Base-by-base conservation (phyloP, 805 yeast species). In the Sungouiella thailandica region DNA sequence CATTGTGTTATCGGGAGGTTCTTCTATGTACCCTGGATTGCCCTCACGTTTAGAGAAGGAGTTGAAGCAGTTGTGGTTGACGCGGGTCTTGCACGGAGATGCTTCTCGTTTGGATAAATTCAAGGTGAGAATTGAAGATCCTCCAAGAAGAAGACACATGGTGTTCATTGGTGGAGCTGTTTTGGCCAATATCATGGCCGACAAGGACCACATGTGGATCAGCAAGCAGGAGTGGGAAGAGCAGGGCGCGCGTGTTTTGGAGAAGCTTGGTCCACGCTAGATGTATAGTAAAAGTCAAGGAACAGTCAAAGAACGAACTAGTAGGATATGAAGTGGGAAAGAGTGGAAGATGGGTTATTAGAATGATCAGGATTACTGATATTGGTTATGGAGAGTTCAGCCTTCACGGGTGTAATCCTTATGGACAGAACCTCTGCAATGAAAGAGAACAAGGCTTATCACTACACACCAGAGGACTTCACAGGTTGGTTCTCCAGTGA, bases 111-210 rank as follows among this genome's bases (percentile, higher is more conserved):
- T 93, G 46, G 84, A 77, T 41, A 89, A 89, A 62, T 90, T 93
- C 65, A 93, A 93, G 63, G 96, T 93, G 25, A 78, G 90, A 63
- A 93, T 93, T 52, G 97, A 93, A 61, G 97, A 93, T 60, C 97
- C 98, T 26, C 98, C 98, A 47, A 79, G 97, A 70, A 87, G 98
- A 72, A 83, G 89, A 59, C 96, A 93, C 62, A 90, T 93, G 97
- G 98, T 93, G 23, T 93, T 93, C 63, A 80, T 90, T 47, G 98
- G 98, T 49, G 98, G 98, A 51, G 97, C 97, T 4, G 97, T 93
- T 14, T 72, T 93, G 56, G 97, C 98, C 22, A 87, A 84, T 56
- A 90, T 93, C 49, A 93, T 93, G 97, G 95, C 95, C 29, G 96
- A 89, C 59, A 93, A 90, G 61, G 97, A 89, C 47, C 97, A 89